These are phyloP conservation scores for Zygosaccharomyces pseudobailii DNA, from an alignment of 1,139 yeast genomes.

Conservation along the genomic window DNA sequence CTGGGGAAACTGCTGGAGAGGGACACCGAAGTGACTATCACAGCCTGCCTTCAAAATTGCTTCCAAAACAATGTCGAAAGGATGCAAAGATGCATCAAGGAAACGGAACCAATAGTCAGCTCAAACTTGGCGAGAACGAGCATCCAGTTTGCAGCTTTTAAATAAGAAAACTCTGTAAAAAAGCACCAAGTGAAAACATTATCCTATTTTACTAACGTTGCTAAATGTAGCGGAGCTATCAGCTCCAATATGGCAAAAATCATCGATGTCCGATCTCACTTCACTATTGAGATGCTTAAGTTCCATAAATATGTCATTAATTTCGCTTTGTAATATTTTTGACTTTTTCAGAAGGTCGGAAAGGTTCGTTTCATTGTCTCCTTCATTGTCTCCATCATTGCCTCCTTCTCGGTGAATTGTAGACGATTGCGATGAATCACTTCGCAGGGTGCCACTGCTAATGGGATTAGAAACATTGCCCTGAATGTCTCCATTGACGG, in stretches of 20 bases:
- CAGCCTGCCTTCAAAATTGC: constrained; percentile 33
- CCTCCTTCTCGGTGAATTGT: not conserved
- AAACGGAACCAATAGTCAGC: constrained; percentile 31
- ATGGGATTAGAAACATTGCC: not conserved
- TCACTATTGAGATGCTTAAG: constrained; percentile 22
- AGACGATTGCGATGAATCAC: not conserved
- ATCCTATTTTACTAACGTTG: constrained; percentile 3
- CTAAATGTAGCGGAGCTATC: constrained; percentile 4
- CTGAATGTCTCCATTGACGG: not conserved
- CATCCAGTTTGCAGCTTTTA: constrained; percentile 34
- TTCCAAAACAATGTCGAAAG: constrained; percentile 31
- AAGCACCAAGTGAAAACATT: not conserved
- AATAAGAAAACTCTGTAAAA: constrained; percentile 6
- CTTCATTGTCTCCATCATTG: not conserved
- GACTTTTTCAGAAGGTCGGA: constrained; percentile 15
- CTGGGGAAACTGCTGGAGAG: constrained; percentile 28
- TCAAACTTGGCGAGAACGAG: constrained; percentile 30
- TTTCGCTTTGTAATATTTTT: constrained; percentile 24
- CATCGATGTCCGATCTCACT: constrained; percentile 28
- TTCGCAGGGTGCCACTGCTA: not conserved
- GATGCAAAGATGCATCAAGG: constrained; percentile 29
- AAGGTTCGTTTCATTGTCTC: not conserved
- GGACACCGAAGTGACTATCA: constrained; percentile 30
- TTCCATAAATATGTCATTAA: constrained; percentile 19
- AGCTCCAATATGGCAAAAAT: constrained; percentile 25